Conservation (phyloP, 2,329 filamentous ascomycete species). For the Xylariaceae sp. region DNA sequence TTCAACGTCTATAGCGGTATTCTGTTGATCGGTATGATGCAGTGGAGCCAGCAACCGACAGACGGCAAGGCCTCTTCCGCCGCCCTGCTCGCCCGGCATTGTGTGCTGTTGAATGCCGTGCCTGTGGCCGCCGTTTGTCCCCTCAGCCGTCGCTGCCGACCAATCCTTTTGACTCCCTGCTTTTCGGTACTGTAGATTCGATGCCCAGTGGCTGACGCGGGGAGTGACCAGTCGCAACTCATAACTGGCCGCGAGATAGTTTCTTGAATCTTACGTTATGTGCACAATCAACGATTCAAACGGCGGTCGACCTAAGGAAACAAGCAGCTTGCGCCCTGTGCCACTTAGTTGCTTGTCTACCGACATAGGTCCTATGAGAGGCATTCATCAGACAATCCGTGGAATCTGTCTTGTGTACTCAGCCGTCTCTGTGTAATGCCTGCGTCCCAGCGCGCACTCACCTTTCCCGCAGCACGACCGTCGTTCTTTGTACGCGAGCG, state of each 20-base stretch:
- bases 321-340: slow-evolving; percentile 23
- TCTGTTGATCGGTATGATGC: neutral
- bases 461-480: slow-evolving; percentile 15
- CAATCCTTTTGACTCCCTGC: slow-evolving; percentile 20
- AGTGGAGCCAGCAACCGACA: neutral
- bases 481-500: slow-evolving; percentile 8
- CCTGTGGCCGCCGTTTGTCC: slow-evolving; percentile 22
- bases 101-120: slow-evolving; percentile 18
- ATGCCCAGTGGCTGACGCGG: slow-evolving; percentile 17
- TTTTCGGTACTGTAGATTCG: slow-evolving; percentile 15
- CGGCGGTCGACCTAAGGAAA: slow-evolving; percentile 15
- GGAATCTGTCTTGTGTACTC: slow-evolving; percentile 22
- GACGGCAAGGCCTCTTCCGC: neutral
- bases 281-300: neutral
- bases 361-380: neutral
- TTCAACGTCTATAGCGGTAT: neutral
- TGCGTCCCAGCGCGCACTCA: slow-evolving; percentile 6
- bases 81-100: neutral
- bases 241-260: slow-evolving; percentile 15
- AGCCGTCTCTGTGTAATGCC: slow-evolving; percentile 14
- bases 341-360: slow-evolving; percentile 1
- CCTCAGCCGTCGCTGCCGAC: slow-evolving; percentile 19
- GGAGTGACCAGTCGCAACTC: slow-evolving; percentile 23
- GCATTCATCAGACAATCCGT: neutral
- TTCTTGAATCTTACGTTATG: neutral